Base-by-base conservation (phyloP, 78 protist genomes). In the Chrysochromulina tobinii region DNA sequence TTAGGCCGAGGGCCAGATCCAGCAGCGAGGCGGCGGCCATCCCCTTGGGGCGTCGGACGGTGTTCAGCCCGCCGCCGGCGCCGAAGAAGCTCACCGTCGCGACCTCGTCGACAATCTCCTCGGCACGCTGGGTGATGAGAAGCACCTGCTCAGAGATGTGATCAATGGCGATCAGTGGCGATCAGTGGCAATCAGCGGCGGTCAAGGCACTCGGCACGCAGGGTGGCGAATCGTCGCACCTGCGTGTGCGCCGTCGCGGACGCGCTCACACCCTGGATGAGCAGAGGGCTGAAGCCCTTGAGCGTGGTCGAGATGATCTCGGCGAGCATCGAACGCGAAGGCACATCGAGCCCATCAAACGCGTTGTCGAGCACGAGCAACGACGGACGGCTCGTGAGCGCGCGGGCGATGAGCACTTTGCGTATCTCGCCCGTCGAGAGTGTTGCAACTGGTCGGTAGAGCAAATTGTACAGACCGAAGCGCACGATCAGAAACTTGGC, bases 361-460 rank as follows among this genome's bases (percentile, higher is more conserved):
- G 85, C 85, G 48, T 77, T 77, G 85, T 77, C 85, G 48, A 77
- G 85, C 38, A 77, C 61, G 48, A 77, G 85, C 18, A 50, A n/a
- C 61, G 11, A 11, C 38, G 85, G 85, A 58, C 27, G 1, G 15
- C 50, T 5, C 50, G 23, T 27, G 21, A 77, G 85, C 59, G 85
- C 85, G 61, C 59, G 55, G 12, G 25, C 85, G 50, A 77, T 25
- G 21, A 77, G 85, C 83, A 75, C 83, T 57, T 75, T 75, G 11
- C 57, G 51, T 1, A 75, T 75, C 57, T 77, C 85, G 11, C 85
- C 85, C 50, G 61, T 77, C 12, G 85, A 77, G 11, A 77, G 8
- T 14, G 58, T 8, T 12, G 11, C 14, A 27, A 77, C 27, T 4
- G 61, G 85, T 15, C 85, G 85, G 61, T 17, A 77, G n/a, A 77